Conservation (phyloP, 495 filamentous ascomycete species). For the Aspergillus conjunctus region DNA sequence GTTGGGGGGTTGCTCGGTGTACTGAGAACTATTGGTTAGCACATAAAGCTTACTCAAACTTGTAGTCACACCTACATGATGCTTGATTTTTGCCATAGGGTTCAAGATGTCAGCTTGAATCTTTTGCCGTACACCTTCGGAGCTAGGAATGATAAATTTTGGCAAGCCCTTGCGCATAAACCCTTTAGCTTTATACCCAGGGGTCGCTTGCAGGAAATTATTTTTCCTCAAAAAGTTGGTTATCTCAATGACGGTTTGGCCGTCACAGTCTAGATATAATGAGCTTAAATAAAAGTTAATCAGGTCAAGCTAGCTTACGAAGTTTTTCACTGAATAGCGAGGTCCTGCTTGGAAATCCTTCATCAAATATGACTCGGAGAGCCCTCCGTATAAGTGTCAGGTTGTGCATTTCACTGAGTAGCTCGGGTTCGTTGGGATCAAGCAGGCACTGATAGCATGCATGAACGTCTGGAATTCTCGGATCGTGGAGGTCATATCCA, state of each 20-base stretch:
- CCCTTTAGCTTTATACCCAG: slow-evolving; percentile 33
- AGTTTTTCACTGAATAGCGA: slow-evolving; percentile 30
- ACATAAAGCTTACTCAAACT: not conserved
- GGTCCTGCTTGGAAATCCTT: slow-evolving; percentile 29
- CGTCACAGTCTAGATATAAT: slow-evolving; percentile 38
- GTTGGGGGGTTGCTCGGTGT: slow-evolving; percentile 2
- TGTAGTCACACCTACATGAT: slow-evolving; percentile 35
- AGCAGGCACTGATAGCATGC: slow-evolving; percentile 54
- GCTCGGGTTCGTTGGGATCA: slow-evolving; percentile 31
- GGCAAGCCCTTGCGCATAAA: slow-evolving; percentile 30
- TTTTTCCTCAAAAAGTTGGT: slow-evolving; percentile 33
- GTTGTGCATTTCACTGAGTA: slow-evolving; percentile 36
- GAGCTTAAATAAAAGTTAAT: slow-evolving; percentile 7
- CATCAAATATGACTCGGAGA: slow-evolving; percentile 30
- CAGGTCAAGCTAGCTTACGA: slow-evolving; percentile 25
- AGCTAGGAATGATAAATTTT: slow-evolving; percentile 25
- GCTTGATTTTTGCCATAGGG: slow-evolving; percentile 41
- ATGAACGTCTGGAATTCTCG: slow-evolving; percentile 40
- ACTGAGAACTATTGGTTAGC: slow-evolving; percentile 18
- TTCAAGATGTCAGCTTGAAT: slow-evolving; percentile 34
- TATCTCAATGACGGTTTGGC: slow-evolving; percentile 30
- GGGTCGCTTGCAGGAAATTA: slow-evolving; percentile 31
- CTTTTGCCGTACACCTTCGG: slow-evolving; percentile 25
- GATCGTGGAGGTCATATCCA: slow-evolving; percentile 37
- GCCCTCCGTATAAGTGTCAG: slow-evolving; percentile 38